Evolutionary conservation across 1,284 basidiomycete genomes (phyloP), one percentile per base, ranked within the genome.

Genomic region (Coriolopsis trogii): DNA sequence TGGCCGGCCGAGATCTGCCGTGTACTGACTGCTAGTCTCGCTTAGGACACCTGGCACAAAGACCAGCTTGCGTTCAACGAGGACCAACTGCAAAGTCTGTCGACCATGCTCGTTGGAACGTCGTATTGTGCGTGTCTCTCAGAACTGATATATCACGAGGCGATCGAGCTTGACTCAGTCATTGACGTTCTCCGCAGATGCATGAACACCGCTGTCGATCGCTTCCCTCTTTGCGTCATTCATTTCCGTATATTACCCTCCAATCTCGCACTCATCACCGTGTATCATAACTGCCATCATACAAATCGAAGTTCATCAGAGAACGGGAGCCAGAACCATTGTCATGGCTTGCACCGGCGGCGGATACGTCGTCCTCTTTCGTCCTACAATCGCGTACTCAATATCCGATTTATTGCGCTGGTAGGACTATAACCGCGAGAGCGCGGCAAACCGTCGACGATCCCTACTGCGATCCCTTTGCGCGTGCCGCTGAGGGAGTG

Each of bases 51-150:
- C 44, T 95, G 93, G 92, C 87, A 91, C 59, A 91, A 91, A 63
- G 95, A 98, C 70, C 90, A 95, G 69, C 80, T 85, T 56, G 81
- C 83, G 53, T 98, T 99, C 70, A 84, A 91, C 61, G 91, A 95
- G 68, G 94, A 96, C 65, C 93, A 96, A 67, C 70, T 95, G 36
- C 87, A 90, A 65, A 88, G 85, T 60, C 79, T 97, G 62, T 91
- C 92, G 36, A 91, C 90, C 38, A 92, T 95, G 80, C 77, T 95
- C 38, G 90, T 93, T 20, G 93, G 93, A 23, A 94, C 91, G 33
- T 93, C 91, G 1, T 96, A 96, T 65, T 95, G 91, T 91, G 67
- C 73, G 83, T 73, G 10, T 29, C 47, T 29, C 30, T 13, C 9
- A 12, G 23, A n/a, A 24, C 31, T 18, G 13, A 16, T 16, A 26